These are phyloP conservation scores for Simplicillium aogashimaense DNA, from an alignment of 2,329 filamentous ascomycete genomes.

Conservation along the genomic window DNA sequence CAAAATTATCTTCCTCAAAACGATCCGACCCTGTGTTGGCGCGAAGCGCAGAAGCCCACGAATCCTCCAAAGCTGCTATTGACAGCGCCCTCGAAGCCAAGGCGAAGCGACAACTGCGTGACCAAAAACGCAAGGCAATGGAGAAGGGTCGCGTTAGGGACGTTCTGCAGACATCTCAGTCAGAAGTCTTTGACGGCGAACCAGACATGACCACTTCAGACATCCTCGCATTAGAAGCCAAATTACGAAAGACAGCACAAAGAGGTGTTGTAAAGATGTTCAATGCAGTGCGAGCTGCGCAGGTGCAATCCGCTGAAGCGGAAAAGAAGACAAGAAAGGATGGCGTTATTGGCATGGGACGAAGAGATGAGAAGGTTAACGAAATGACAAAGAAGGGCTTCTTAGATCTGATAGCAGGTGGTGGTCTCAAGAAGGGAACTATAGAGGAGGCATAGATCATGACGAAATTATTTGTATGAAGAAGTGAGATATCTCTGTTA, in stretches of 20 bases:
- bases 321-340: constrained; percentile 58
- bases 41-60: constrained; percentile 64
- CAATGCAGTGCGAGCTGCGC: constrained; percentile 86
- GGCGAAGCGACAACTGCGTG: constrained; percentile 67
- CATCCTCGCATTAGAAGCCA: constrained; percentile 63
- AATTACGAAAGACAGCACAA: constrained; percentile 78
- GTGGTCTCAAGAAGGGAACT: constrained; percentile 49
- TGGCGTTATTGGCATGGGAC: constrained; percentile 67
- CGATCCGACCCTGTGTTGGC: constrained; percentile 86
- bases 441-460: constrained; percentile 43
- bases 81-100: constrained; percentile 75
- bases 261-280: constrained; percentile 93
- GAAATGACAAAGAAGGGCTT: constrained; percentile 98
- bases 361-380: constrained; percentile 78
- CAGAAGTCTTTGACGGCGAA: constrained; percentile 33
- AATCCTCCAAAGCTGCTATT: constrained; percentile 60
- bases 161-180: constrained; percentile 58
- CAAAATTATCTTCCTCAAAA: constrained; percentile 74
- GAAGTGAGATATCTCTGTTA: background rate
- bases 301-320: constrained; percentile 77
- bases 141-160: constrained; percentile 87
- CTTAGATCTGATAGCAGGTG: constrained; percentile 72
- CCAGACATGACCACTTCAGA: constrained; percentile 37
- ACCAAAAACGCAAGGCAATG: constrained; percentile 67
- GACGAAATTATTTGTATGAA: constrained; percentile 2